Evolutionary conservation across 2,329 filamentous ascomycete genomes (phyloP).

Genomic region (Botryotinia calthae): DNA sequence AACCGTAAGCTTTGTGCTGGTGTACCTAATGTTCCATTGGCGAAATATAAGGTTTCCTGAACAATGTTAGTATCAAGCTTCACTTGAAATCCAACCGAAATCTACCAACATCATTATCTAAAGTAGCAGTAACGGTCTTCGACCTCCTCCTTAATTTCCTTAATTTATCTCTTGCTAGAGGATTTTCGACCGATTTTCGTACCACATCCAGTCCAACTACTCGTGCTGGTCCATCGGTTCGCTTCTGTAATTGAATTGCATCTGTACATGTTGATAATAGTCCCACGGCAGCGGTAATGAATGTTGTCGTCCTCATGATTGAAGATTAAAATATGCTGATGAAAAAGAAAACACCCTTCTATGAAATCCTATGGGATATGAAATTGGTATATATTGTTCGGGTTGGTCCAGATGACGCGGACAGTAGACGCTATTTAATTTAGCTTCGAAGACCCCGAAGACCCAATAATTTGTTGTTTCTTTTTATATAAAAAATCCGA

Average conservation of each 20-base stretch:
- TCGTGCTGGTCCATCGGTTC: conserved; percentile 33
- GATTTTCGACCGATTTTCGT: conserved; percentile 32
- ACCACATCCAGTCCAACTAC: conserved; percentile 38
- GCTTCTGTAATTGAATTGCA: conserved; percentile 33
- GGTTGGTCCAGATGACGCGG: conserved; percentile 26
- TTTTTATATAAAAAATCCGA: background rate
- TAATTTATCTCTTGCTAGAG: conserved; percentile 38
- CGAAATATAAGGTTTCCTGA: conserved; percentile 61
- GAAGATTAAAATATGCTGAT: background rate
- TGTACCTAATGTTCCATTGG: conserved; percentile 62
- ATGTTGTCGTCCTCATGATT: conserved; percentile 34
- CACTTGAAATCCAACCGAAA: background rate
- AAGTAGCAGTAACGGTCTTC: conserved; percentile 44
- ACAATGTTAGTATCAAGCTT: conserved; percentile 27
- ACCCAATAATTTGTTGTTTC: conserved; percentile 6
- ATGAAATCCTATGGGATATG: background rate
- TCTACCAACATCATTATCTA: conserved; percentile 55
- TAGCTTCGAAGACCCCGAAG: conserved; percentile 18
- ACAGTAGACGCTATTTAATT: conserved; percentile 22
- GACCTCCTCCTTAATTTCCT: conserved; percentile 47
- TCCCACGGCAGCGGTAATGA: conserved; percentile 32
- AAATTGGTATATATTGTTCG: conserved; percentile 13
- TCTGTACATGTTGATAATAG: conserved; percentile 34
- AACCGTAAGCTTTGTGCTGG: conserved; percentile 56
- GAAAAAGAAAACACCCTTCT: conserved; percentile 7